Percentiles rank a stretch among this genome's conserved stretches.
These are phyloP conservation scores for Aspergillus pseudoterreus DNA, from an alignment of 2,329 filamentous ascomycete species.

Conservation along the genomic window DNA sequence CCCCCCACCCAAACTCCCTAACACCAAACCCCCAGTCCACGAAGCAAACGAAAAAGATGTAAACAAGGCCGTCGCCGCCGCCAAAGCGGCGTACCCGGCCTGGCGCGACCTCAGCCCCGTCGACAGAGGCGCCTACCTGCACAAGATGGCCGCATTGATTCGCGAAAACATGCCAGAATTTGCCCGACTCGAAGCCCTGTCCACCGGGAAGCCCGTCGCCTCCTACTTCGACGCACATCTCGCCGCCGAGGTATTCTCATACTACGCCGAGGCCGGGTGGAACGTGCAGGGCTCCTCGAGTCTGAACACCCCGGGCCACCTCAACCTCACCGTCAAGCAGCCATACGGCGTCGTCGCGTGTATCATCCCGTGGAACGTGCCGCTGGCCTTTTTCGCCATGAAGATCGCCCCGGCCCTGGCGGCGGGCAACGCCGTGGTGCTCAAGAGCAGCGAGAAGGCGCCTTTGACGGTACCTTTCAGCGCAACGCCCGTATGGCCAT, in stretches of 20 bases:
- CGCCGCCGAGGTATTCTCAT: constrained; percentile 21
- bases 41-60: constrained; percentile 32
- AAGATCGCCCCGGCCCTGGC: constrained; percentile 61
- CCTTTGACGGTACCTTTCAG: constrained; percentile 51
- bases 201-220: constrained; percentile 33
- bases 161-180: constrained; percentile 26
- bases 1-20: not conserved
- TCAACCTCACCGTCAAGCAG: constrained; percentile 38
- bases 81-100: constrained; percentile 34
- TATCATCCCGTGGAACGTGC: constrained; percentile 60
- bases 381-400: constrained; percentile 44
- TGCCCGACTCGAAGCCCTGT: constrained; percentile 33
- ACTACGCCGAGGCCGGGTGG: constrained; percentile 29
- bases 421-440: constrained; percentile 57
- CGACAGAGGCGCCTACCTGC: constrained; percentile 29
- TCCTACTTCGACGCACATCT: constrained; percentile 20
- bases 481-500: not conserved
- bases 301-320: constrained; percentile 24
- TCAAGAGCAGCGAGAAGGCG: constrained; percentile 62
- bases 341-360: constrained; percentile 55
- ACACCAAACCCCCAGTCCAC: constrained; percentile 18
- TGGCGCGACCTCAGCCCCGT: constrained; percentile 36
- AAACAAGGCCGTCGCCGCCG: constrained; percentile 33
- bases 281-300: constrained; percentile 27
- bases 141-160: constrained; percentile 30